Evolutionary conservation across 2,329 filamentous ascomycete species (phyloP).

Genomic region (Colletotrichum chlorophyti): DNA sequence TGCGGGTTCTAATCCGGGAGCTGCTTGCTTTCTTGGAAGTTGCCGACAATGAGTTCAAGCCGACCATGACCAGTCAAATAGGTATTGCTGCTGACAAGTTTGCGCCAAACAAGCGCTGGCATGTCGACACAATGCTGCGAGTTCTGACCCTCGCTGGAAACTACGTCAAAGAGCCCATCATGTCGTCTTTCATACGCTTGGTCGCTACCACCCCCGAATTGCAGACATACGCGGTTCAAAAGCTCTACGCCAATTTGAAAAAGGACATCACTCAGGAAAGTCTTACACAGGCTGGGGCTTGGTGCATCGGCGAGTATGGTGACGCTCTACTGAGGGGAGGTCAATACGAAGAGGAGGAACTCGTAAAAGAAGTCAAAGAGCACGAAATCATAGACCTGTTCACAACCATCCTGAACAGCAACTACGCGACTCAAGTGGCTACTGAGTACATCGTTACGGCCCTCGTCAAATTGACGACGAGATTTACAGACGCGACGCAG

Average conservation of each 20-base stretch:
- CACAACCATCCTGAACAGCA: conserved; percentile 89
- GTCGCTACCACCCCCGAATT: conserved; percentile 94
- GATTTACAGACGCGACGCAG: conserved; percentile 83
- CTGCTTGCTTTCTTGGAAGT: conserved; percentile 94
- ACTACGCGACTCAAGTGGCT: conserved; percentile 87
- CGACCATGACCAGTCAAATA: conserved; percentile 97
- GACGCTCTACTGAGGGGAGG: conserved; percentile 88
- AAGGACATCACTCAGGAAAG: conserved; percentile 98
- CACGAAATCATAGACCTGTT: conserved; percentile 94
- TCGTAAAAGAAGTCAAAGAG: conserved; percentile 82
- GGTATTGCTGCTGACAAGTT: conserved; percentile 96
- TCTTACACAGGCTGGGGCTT: conserved; percentile 88
- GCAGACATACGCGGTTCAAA: conserved; percentile 96
- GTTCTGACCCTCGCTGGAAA: conserved; percentile 94
- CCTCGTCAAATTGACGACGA: conserved; percentile 91
- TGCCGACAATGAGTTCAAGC: conserved; percentile 98
- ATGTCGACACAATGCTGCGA: conserved; percentile 95
- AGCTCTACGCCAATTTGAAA: conserved; percentile 87
- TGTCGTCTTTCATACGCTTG: conserved; percentile 94
- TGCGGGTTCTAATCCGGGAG: conserved; percentile 91
- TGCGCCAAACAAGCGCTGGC: conserved; percentile 97
- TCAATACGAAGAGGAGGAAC: conserved; percentile 92
- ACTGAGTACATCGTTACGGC: conserved; percentile 97
- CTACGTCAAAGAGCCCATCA: conserved; percentile 96
- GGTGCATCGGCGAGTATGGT: conserved; percentile 97